These are phyloP conservation scores for Cytospora leucostoma DNA, from an alignment of 2,329 filamentous ascomycete species.

Conservation along the genomic window DNA sequence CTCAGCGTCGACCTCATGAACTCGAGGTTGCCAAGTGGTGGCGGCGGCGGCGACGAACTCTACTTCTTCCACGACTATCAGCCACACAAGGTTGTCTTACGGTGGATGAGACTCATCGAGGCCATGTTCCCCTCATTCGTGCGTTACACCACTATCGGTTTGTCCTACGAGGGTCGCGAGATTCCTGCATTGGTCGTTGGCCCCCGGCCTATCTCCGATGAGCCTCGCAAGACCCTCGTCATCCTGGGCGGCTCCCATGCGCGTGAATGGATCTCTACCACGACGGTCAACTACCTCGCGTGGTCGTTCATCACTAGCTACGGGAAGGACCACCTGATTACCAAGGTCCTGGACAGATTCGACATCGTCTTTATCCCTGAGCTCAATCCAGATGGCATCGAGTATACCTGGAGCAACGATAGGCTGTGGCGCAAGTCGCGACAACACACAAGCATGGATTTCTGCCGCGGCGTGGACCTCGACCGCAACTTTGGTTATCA, in stretches of 20 bases:
- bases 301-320: slow-evolving; percentile 86
- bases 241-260: slow-evolving; percentile 88
- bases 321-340: slow-evolving; percentile 70
- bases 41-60: slow-evolving; percentile 39
- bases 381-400: slow-evolving; percentile 90
- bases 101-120: slow-evolving; percentile 87
- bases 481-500: slow-evolving; percentile 84
- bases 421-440: slow-evolving; percentile 94
- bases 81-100: slow-evolving; percentile 69
- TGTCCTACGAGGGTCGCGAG: slow-evolving; percentile 83
- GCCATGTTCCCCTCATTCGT: slow-evolving; percentile 88
- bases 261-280: slow-evolving; percentile 93
- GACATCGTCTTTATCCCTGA: slow-evolving; percentile 89
- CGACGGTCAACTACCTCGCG: slow-evolving; percentile 86
- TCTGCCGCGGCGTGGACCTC: slow-evolving; percentile 86
- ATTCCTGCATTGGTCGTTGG: slow-evolving; percentile 82
- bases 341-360: slow-evolving; percentile 77
- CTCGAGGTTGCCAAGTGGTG: slow-evolving; percentile 11
- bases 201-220: slow-evolving; percentile 45
- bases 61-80: slow-evolving; percentile 93
- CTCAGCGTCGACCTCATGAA: slow-evolving; percentile 37
- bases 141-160: slow-evolving; percentile 72
- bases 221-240: slow-evolving; percentile 72
- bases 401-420: slow-evolving; percentile 90
- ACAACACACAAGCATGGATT: slow-evolving; percentile 77